These are phyloP conservation scores for Alloascoidea africana DNA, from an alignment of 805 yeast genomes.

Conservation along the genomic window DNA sequence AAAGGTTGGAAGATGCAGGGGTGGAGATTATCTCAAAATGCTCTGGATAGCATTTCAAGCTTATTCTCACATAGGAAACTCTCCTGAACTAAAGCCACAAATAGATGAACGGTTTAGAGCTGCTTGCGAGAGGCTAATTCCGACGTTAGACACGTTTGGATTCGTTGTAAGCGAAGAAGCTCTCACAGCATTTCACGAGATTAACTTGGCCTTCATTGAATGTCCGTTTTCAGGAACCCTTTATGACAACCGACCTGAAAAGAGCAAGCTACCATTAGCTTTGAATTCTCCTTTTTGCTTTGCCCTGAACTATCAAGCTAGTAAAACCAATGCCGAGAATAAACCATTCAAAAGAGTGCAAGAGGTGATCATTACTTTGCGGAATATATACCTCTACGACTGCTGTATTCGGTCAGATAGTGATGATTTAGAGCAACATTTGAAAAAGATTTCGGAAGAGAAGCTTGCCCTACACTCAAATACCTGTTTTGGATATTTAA, in stretches of 20 bases:
- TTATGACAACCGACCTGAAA: not conserved
- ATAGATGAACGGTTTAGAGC: not conserved
- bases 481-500: not conserved
- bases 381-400: not conserved
- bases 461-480: not conserved
- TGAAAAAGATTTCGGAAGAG: not conserved
- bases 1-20: not conserved
- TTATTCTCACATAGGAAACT: not conserved
- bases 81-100: not conserved
- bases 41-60: slow-evolving; percentile 1
- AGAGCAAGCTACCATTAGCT: not conserved
- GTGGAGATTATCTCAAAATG: not conserved
- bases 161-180: not conserved
- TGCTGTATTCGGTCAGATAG: not conserved
- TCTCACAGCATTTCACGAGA: not conserved
- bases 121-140: not conserved
- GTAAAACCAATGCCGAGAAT: not conserved
- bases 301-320: not conserved
- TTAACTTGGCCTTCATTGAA: not conserved
- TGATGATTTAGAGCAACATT: not conserved
- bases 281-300: not conserved
- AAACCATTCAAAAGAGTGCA: not conserved
- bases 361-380: not conserved
- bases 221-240: not conserved
- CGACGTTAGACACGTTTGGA: not conserved